These are phyloP conservation scores for Eutrema yunnanense DNA, from an alignment of 345 rosid genomes.

Conservation along the genomic window DNA sequence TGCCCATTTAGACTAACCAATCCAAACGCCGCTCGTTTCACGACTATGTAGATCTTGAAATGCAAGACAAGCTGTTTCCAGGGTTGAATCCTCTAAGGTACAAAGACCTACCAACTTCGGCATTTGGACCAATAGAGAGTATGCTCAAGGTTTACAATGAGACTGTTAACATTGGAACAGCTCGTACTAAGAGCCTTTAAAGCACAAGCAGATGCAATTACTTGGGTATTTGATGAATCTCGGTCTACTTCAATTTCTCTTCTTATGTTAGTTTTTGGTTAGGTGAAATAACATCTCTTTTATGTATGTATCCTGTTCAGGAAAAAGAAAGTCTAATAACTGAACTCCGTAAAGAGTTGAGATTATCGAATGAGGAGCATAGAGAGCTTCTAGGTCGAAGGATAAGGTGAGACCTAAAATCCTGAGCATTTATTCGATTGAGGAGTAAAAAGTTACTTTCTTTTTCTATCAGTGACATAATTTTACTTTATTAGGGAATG, in stretches of 20 bases:
- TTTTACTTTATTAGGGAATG: slow-evolving; percentile 58
- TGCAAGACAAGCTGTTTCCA: slow-evolving; percentile 15
- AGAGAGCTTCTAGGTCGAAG: slow-evolving; percentile 71
- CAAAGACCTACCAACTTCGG: slow-evolving; percentile 31
- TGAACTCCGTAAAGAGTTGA: slow-evolving; percentile 77
- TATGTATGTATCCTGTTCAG: slow-evolving; percentile 43
- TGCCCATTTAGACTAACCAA: not conserved
- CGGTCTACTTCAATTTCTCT: not conserved
- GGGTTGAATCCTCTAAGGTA: slow-evolving; percentile 31
- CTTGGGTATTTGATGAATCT: slow-evolving; percentile 59
- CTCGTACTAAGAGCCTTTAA: slow-evolving; percentile 77
- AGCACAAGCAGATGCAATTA: slow-evolving; percentile 92
- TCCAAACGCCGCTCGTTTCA: not conserved
- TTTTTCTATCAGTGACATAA: not conserved
- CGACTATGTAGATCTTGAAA: slow-evolving; percentile 7
- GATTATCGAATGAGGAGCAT: slow-evolving; percentile 80
- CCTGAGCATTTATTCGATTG: not conserved
- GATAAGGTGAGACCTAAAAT: slow-evolving; percentile 47
- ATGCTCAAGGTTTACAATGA: slow-evolving; percentile 14
- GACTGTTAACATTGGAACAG: slow-evolving; percentile 14
- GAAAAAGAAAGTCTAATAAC: slow-evolving; percentile 87
- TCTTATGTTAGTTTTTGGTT: slow-evolving; percentile 24
- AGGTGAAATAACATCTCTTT: slow-evolving; percentile 32
- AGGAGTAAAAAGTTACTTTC: not conserved
- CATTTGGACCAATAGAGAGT: slow-evolving; percentile 20